phyloP scores from a whole-genome alignment of 1,139 yeast genomes.

The Kodamaea anthophila region DNA sequence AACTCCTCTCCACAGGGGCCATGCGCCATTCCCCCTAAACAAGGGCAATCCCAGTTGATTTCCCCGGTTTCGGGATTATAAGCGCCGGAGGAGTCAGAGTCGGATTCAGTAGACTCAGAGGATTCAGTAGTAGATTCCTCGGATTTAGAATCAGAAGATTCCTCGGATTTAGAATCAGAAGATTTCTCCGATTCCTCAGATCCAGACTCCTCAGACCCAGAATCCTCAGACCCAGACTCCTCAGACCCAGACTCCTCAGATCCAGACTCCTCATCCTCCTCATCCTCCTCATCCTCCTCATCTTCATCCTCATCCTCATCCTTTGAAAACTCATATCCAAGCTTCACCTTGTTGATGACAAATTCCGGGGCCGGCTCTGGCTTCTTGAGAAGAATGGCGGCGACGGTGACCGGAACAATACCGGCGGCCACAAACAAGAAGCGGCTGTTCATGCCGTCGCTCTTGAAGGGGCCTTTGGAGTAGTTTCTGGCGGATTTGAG shows the following conservation, averaged over 20 bases:
- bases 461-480: constrained; percentile 8
- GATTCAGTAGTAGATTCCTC: constrained; percentile 5
- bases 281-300: constrained; percentile 10
- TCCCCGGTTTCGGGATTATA: constrained; percentile 97
- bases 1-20: constrained; percentile 99
- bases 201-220: constrained; percentile 6
- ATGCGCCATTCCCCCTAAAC: constrained; percentile 97
- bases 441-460: constrained; percentile 8
- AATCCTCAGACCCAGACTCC: constrained; percentile 7
- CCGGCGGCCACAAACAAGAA: constrained; percentile 11
- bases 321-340: constrained; percentile 5
- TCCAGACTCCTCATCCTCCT: constrained; percentile 8
- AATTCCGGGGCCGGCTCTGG: constrained; percentile 6
- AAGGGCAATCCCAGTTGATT: constrained; percentile 99
- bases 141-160: constrained; percentile 14
- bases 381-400: constrained; percentile 9
- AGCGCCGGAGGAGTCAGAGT: constrained; percentile 48
- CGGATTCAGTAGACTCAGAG: constrained; percentile 3
- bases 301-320: constrained; percentile 10
- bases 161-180: constrained; percentile 3
- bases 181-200: constrained; percentile 5
- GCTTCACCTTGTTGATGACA: constrained; percentile 9
- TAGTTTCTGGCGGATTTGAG: constrained; percentile 10
- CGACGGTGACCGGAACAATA: constrained; percentile 11
- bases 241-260: constrained; percentile 8